phyloP scores from a whole-genome alignment of 345 rosid genomes.

The rapeseed (Brassica napus) region Da-Ae NC_063435.1:28095501-28096000 shows the following conservation, averaged over 20 bases:
- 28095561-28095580: not conserved
- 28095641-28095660: conserved; percentile 78
- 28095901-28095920: conserved; percentile 89
- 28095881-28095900: conserved; percentile 73
- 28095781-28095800: not conserved
- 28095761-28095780: not conserved
- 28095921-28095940: conserved; percentile 95
- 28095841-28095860: not conserved
- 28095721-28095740: conserved; percentile 71
- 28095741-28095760: conserved; percentile 67
- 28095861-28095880: conserved; percentile 77
- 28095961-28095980: conserved; percentile 16
- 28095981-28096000: not conserved
- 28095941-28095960: conserved; percentile 48
- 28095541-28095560: not conserved
- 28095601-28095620: conserved; percentile 58
- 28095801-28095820: not conserved
- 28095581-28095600: not conserved
- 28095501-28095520: not conserved
- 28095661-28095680: conserved; percentile 72
- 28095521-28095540: not conserved
- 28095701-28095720: conserved; percentile 89
- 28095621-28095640: conserved; percentile 86
- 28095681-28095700: conserved; percentile 80
- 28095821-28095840: not conserved